These are phyloP conservation scores for Bretschneidera sinensis DNA, from an alignment of 345 rosid species.

Conservation along the genomic window DNA sequence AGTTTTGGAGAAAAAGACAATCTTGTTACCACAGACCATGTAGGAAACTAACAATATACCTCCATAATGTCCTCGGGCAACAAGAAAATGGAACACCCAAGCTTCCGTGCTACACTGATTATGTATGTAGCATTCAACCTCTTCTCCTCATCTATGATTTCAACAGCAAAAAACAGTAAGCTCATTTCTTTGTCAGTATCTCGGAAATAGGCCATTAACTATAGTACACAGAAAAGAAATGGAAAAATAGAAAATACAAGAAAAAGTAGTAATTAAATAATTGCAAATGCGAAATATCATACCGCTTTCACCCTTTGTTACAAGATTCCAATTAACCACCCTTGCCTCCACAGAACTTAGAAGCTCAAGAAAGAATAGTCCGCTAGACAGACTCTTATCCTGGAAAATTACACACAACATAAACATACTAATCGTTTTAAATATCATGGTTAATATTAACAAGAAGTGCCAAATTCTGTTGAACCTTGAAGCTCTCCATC, in stretches of 20 bases:
- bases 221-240: neutral
- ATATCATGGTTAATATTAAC: neutral
- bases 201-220: neutral
- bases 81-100: conserved; percentile 95
- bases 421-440: neutral
- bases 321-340: conserved; percentile 95
- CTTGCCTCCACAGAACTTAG: conserved; percentile 88
- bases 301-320: conserved; percentile 94
- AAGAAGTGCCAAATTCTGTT: conserved; percentile 4
- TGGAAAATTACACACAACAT: conserved; percentile 22
- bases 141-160: conserved; percentile 69
- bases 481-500: conserved; percentile 79
- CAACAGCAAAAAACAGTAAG: conserved; percentile 8
- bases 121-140: conserved; percentile 92
- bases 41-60: conserved; percentile 34
- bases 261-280: neutral
- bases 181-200: neutral
- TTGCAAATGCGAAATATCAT: conserved; percentile 12
- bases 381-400: conserved; percentile 79
- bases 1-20: neutral
- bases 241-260: neutral
- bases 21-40: neutral
- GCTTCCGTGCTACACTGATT: conserved; percentile 90
- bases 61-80: conserved; percentile 95
- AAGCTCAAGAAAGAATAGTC: conserved; percentile 86